A percentile compares a stretch with the other conserved stretches of the same genome.
Conservation (phyloP, 2,329 filamentous ascomycete species). For the Fusarium tjaetaba region DNA sequence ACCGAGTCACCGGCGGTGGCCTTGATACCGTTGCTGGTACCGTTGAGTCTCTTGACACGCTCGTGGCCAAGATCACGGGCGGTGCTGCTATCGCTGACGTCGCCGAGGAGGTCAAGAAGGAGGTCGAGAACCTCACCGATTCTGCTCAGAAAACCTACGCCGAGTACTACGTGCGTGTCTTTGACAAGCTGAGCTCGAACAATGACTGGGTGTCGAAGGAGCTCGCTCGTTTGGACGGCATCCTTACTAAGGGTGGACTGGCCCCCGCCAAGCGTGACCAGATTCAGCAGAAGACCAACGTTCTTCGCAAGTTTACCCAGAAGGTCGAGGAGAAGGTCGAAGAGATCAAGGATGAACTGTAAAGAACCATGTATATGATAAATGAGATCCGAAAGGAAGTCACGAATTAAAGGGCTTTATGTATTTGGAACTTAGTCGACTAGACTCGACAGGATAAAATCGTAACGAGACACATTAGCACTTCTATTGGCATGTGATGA, state of each 20-base stretch:
- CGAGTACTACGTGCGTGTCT: constrained; percentile 92
- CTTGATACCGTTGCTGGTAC: constrained; percentile 84
- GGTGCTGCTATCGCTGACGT: constrained; percentile 71
- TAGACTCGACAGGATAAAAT: constrained; percentile 33
- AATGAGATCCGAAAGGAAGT: constrained; percentile 18
- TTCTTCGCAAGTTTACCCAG: constrained; percentile 79
- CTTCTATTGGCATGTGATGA: constrained; percentile 21
- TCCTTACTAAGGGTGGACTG: constrained; percentile 87
- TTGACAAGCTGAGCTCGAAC: constrained; percentile 84
- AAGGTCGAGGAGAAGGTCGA: constrained; percentile 69
- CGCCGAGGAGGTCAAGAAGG: constrained; percentile 76
- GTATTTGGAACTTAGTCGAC: constrained; percentile 34
- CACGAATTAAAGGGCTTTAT: constrained; percentile 23
- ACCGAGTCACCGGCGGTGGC: constrained; percentile 82
- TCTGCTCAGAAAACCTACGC: constrained; percentile 78
- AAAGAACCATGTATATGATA: constrained; percentile 32
- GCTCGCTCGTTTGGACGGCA: constrained; percentile 78
- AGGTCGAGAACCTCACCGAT: constrained; percentile 72
- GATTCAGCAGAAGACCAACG: constrained; percentile 85
- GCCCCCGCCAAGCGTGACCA: constrained; percentile 90
- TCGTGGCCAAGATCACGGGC: constrained; percentile 79
- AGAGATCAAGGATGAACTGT: constrained; percentile 61
- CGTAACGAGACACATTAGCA: constrained; percentile 6
- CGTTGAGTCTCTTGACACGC: constrained; percentile 77
- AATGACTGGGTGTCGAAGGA: constrained; percentile 87